Evolutionary conservation across 108 stramenopile species (phyloP).

Genomic region (Skeletonema grethae): DNA sequence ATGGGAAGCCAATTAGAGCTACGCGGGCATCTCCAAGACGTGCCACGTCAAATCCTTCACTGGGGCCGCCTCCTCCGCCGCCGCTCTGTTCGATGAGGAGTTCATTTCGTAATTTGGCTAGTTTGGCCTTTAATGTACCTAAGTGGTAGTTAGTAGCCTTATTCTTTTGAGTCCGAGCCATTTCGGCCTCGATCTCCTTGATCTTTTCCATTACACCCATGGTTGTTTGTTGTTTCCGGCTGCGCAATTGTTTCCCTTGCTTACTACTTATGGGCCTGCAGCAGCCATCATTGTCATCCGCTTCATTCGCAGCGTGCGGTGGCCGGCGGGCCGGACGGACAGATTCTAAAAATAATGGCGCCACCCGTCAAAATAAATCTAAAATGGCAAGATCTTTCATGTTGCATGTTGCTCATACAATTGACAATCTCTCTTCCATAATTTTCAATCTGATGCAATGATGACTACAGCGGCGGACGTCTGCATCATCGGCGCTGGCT

Average conservation of each 20-base stretch:
- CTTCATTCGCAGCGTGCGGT: too few species aligned
- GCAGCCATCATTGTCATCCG: too few species aligned
- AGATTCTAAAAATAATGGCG: too few species aligned
- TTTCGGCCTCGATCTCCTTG: slow-evolving; percentile 94
- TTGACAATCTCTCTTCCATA: too few species aligned
- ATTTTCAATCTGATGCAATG: too few species aligned
- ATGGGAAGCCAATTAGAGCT: slow-evolving; percentile 96
- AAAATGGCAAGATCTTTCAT: too few species aligned
- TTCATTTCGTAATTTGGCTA: slow-evolving; percentile 94
- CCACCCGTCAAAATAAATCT: too few species aligned
- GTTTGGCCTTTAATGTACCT: slow-evolving; percentile 97
- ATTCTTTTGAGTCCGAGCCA: slow-evolving; percentile 92
- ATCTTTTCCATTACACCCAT: slow-evolving; percentile 19
- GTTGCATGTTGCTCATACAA: too few species aligned
- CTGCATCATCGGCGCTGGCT: slow-evolving; percentile 23
- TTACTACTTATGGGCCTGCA: too few species aligned
- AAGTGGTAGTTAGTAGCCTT: slow-evolving; percentile 89
- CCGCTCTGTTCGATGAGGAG: slow-evolving; percentile 89
- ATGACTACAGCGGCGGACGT: slow-evolving; percentile 9
- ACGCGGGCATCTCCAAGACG: slow-evolving; percentile 96
- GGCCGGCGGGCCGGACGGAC: too few species aligned
- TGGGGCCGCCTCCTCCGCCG: slow-evolving; percentile 70
- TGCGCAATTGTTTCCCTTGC: too few species aligned
- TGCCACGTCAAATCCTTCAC: slow-evolving; percentile 94
- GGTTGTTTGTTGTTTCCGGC: background rate